Percentiles rank a stretch among this genome's conserved stretches.
phyloP scores from a whole-genome alignment of 2,329 filamentous ascomycete genomes.

The Beauveria varroae region DNA sequence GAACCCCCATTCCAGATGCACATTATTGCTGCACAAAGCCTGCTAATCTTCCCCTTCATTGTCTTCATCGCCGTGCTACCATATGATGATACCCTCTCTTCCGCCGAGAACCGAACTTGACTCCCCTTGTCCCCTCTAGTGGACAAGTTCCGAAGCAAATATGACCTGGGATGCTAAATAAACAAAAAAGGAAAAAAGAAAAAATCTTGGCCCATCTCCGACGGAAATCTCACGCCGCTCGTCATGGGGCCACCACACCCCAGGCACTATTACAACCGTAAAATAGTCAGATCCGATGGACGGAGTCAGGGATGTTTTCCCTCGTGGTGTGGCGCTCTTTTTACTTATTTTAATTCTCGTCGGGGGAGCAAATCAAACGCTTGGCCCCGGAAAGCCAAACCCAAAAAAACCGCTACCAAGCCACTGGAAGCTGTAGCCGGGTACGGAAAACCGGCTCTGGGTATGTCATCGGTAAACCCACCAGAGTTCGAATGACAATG shows the following conservation, averaged over 20 bases:
- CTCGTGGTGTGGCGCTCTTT: conserved; percentile 2
- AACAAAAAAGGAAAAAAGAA: too few species aligned
- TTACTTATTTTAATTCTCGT: background rate
- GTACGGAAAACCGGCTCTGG: background rate
- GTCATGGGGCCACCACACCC: background rate
- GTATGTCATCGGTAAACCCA: background rate
- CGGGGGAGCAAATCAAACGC: background rate
- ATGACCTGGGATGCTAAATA: background rate
- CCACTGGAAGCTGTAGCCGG: conserved; percentile 3
- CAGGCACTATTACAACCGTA: background rate
- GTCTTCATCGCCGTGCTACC: background rate
- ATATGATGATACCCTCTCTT: background rate
- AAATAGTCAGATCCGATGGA: conserved; percentile 5
- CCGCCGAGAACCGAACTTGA: too few species aligned
- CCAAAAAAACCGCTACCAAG: background rate
- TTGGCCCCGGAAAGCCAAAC: background rate
- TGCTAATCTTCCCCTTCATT: background rate
- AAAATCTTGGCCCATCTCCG: background rate
- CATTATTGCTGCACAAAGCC: background rate
- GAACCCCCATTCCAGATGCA: background rate
- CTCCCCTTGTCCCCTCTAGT: background rate
- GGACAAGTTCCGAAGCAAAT: conserved; percentile 2
- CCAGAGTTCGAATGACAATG: background rate
- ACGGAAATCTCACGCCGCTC: background rate
- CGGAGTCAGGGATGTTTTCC: conserved; percentile 5